Evolutionary conservation across 2,329 filamentous ascomycete species (phyloP).

Genomic region (Botrytis squamosa): DNA sequence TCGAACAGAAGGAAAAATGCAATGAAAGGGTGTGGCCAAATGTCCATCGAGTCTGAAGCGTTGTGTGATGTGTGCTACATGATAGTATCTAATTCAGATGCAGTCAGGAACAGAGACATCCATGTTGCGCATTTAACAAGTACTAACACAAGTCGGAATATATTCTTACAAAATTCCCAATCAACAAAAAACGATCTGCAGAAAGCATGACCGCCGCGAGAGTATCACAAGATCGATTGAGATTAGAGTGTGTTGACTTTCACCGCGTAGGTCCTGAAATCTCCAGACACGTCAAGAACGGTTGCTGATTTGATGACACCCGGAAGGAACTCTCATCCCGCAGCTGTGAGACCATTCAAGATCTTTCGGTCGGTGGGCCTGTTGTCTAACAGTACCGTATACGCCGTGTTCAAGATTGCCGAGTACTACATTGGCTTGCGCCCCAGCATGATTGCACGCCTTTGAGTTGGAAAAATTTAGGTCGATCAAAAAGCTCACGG

Average conservation of each 20-base stretch:
- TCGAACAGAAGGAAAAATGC: not conserved
- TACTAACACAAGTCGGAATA: too few relatives aligned
- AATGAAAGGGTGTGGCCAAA: not conserved
- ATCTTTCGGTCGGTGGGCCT: not conserved
- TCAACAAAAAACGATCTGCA: not conserved
- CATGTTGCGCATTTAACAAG: not conserved
- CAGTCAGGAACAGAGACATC: not conserved
- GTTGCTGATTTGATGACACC: not conserved
- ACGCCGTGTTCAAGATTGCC: slow-evolving; percentile 3
- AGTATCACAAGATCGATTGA: not conserved
- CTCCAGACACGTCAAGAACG: not conserved
- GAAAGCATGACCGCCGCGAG: not conserved
- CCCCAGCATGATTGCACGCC: not conserved
- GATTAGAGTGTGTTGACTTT: not conserved
- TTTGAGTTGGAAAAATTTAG: not conserved
- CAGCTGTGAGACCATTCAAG: not conserved
- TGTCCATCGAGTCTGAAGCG: not conserved
- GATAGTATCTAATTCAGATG: not conserved
- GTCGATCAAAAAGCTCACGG: not conserved
- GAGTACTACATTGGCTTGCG: not conserved
- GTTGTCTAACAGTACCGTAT: not conserved
- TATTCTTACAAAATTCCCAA: not conserved
- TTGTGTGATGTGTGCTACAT: not conserved
- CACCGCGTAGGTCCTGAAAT: not conserved
- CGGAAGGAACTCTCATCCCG: not conserved